Evolutionary conservation across 2,329 filamentous ascomycete genomes (phyloP), one percentile per base, ranked within the genome.

Genomic region (Penicillium fuscoglaucum): DNA sequence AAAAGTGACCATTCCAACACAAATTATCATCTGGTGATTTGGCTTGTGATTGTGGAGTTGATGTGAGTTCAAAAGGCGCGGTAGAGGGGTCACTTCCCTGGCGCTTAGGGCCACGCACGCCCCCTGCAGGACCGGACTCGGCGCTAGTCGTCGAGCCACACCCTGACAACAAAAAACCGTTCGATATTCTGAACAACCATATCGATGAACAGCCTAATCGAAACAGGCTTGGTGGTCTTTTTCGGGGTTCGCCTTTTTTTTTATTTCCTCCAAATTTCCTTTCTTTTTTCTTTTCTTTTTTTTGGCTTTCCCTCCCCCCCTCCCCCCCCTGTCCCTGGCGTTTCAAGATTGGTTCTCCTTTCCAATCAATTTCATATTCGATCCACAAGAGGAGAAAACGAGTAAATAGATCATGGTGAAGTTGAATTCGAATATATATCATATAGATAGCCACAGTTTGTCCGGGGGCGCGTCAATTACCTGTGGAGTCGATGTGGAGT

Each of bases 21-120:
- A 29, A 45, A 33, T 33, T 15, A 33, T 13, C 31, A 33, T 12
- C 12, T 33, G 12, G 12, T 33, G 31, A 33, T 33, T 33, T 24
- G 43, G 10, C 24, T 26, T 40, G 4, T 28, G 21, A 45, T 53
- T 41, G 29, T 40, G 21, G 28, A 37, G 24, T 47, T 33, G 24
- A 43, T 21, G 31, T 8, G 21, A 8, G 17, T 13, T 29, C 6
- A 55, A 55, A 54, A 40, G 10, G 37, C 49, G 59, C 53, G 54
- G 50, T 33, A 55, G n/a, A 56, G 31, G 56, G 55, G 55, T 46
- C 55, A 63, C 57, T 48, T 9, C 52, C 55, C 49, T 55, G 45
- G 52, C 45, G 61, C 61, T 60, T 67, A 66, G 41, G 52, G 53
- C 60, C 65, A 67, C 64, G 65, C 65, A 66, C 65, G 49, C 45